phyloP scores from a whole-genome alignment of 164 flowering plant genomes.

The Sextonia rubra region DNA sequence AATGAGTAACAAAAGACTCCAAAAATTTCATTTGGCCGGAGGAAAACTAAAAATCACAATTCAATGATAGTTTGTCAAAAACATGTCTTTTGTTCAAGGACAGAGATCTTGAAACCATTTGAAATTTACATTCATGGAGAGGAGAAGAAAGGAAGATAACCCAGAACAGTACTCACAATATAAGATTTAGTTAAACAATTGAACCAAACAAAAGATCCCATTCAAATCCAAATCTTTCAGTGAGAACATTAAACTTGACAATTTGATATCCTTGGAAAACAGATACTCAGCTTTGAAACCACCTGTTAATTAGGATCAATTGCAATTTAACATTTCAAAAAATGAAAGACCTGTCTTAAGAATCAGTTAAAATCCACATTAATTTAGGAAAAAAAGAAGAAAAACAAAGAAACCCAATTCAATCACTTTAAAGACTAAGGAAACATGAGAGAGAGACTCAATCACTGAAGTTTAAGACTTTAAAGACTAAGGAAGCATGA shows the following conservation, averaged over 20 bases:
- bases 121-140: not conserved
- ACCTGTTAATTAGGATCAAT: not conserved
- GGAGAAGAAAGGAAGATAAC: not conserved
- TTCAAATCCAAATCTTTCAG: not conserved
- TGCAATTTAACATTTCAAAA: not conserved
- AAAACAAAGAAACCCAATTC: too few species aligned
- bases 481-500: too few species aligned
- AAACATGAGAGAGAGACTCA: too few species aligned
- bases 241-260: not conserved
- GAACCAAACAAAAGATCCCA: not conserved
- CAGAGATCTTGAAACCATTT: not conserved
- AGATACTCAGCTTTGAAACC: not conserved
- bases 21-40: too few species aligned
- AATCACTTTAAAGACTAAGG: too few species aligned
- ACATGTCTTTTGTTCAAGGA: not conserved
- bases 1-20: not conserved
- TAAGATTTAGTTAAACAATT: not conserved
- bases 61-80: not conserved
- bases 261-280: not conserved
- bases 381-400: too few species aligned
- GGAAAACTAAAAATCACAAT: not conserved
- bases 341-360: constrained; percentile 15
- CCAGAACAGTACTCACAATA: not conserved
- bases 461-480: too few species aligned
- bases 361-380: too few species aligned